A percentile compares a stretch with the other conserved stretches of the same genome.
Conservation (phyloP, 768 basidiomycete species). For the Lactarius evosmus region DNA sequence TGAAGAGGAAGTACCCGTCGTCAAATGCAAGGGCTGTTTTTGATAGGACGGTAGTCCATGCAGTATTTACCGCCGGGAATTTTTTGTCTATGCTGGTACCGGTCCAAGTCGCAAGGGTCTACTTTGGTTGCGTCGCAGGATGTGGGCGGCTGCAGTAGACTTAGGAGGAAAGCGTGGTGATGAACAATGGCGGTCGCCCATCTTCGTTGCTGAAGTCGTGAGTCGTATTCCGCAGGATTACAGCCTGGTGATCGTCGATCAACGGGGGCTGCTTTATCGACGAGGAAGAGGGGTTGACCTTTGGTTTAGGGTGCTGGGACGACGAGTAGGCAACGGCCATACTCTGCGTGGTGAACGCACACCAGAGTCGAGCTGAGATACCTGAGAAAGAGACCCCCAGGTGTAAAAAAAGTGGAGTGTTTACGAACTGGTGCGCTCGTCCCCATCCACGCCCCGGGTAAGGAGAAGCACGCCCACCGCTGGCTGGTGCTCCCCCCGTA, state of each 20-base stretch:
- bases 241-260: constrained; percentile 33
- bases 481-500: constrained; percentile 44
- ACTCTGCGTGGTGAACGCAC: constrained; percentile 77
- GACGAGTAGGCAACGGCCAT: constrained; percentile 78
- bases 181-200: constrained; percentile 45
- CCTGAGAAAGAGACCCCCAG: not conserved
- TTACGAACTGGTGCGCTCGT: constrained; percentile 21
- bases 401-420: not conserved
- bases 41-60: not conserved
- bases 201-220: constrained; percentile 22
- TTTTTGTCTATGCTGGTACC: too few relatives aligned
- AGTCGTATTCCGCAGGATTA: constrained; percentile 36
- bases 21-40: not conserved
- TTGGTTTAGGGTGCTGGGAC: constrained; percentile 49
- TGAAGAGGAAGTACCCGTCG: not conserved
- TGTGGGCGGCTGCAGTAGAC: not conserved
- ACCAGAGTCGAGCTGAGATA: constrained; percentile 65
- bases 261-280: not conserved
- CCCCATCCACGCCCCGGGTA: constrained; percentile 42
- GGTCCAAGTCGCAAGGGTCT: too few relatives aligned
- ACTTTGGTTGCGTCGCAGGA: too few relatives aligned
- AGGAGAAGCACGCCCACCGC: constrained; percentile 64
- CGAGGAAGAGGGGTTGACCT: constrained; percentile 41
- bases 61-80: not conserved
- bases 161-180: constrained; percentile 48